Base-by-base conservation (phyloP, 2,329 filamentous ascomycete species). In the Talaromyces sp. region DNA sequence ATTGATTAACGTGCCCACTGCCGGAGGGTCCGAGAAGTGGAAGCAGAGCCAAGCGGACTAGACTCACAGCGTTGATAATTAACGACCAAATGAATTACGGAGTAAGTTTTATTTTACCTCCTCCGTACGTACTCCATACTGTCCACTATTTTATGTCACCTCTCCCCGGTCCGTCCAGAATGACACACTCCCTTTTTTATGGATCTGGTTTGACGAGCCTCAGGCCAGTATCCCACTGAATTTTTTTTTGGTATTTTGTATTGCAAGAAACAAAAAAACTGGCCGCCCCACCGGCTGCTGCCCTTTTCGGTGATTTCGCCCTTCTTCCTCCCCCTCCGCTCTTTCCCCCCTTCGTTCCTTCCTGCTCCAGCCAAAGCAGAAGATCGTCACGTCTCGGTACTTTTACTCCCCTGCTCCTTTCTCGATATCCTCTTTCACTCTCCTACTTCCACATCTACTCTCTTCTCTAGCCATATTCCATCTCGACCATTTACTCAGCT, bases 341-440 rank as follows among this genome's bases (percentile, higher is more conserved):
- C 31, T 14, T 22, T 14, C 52, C 27, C 41, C 47, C 47, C 47
- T 62, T 31, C 59, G 45, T 50, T 24, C 59, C 47, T 61, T 49
- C 59, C 59, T 61, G 45, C 47, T 54, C 52, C 37, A 33, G 56
- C 56, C 54, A 41, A 58, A 31, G 24, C 16, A 58, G 35, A 59
- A 59, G 56, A 59, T 59, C 56, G 22, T 58, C 37, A 31, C 33
- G 33, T 57, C n/a, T 56, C 52, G 52, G 19, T 58, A 58, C 56
- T 58, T 58, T 11, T 58, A 31, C 19, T 13, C 24, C 56, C 31
- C 56, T 45, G 37, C 19, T 31, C 35, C 22, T 39, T 39, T 43
- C 54, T 27, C 13, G 52, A 39, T 39, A 57, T 39, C 22, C 33
- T 19, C 33, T 50, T 9, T 37, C 5, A 10, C 49, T 33, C 16